These are phyloP conservation scores for Exophiala aquamarina DNA, from an alignment of 2,329 filamentous ascomycete species.

Conservation along the genomic window DNA sequence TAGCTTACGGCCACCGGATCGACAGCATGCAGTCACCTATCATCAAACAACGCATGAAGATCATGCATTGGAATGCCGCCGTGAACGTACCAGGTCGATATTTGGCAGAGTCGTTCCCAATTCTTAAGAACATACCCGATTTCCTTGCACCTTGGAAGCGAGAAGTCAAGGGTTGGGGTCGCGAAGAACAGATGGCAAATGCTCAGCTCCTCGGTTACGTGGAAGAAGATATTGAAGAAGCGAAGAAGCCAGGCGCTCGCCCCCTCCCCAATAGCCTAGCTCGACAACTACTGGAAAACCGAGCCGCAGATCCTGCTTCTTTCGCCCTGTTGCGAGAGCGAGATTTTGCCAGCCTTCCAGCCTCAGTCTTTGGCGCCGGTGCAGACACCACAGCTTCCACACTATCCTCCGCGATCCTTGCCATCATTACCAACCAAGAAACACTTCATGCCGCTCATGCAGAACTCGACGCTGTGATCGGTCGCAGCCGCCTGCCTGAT, in stretches of 20 bases:
- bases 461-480: constrained; percentile 40
- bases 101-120: constrained; percentile 36
- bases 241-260: constrained; percentile 24
- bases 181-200: constrained; percentile 31
- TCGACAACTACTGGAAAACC: constrained; percentile 43
- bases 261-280: constrained; percentile 44
- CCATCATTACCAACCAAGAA: constrained; percentile 31
- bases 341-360: constrained; percentile 35
- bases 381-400: constrained; percentile 34
- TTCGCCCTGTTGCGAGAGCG: constrained; percentile 42
- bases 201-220: constrained; percentile 39
- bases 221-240: constrained; percentile 33
- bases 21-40: constrained; percentile 36
- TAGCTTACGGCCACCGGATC: constrained; percentile 38
- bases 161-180: constrained; percentile 30
- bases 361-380: constrained; percentile 35
- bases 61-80: constrained; percentile 37
- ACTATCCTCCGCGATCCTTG: constrained; percentile 33
- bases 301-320: constrained; percentile 31
- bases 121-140: constrained; percentile 32
- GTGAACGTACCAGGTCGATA: constrained; percentile 40
- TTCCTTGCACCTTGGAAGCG: constrained; percentile 34
- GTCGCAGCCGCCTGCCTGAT: constrained; percentile 32
- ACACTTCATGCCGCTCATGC: constrained; percentile 27
- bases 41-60: constrained; percentile 34